Percentiles rank a stretch among this genome's conserved stretches.
phyloP scores from a whole-genome alignment of 495 filamentous ascomycete genomes.

The Monascus purpureus region DNA sequence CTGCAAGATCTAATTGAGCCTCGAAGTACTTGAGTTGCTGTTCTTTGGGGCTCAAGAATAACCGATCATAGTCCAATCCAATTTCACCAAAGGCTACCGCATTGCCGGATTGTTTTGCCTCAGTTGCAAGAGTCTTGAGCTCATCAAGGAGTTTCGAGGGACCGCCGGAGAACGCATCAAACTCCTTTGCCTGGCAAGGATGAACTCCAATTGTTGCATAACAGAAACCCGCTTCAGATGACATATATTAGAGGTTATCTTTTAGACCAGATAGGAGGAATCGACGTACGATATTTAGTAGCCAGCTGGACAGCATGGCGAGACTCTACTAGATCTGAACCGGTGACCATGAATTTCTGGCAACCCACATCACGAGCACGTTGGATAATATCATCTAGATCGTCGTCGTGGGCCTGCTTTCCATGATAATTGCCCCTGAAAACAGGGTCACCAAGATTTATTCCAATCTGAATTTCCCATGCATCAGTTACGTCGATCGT shows the following conservation, averaged over 20 bases:
- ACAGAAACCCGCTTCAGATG: conserved; percentile 53
- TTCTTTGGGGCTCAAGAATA: conserved; percentile 62
- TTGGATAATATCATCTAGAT: conserved; percentile 61
- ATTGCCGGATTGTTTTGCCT: conserved; percentile 31
- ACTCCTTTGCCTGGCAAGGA: conserved; percentile 67
- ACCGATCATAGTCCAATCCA: conserved; percentile 87
- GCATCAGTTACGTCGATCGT: conserved; percentile 7
- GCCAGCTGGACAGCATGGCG: conserved; percentile 60
- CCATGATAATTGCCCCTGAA: conserved; percentile 77
- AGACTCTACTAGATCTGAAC: conserved; percentile 73
- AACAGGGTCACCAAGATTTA: conserved; percentile 84
- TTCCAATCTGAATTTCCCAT: conserved; percentile 52
- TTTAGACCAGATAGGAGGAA: background rate
- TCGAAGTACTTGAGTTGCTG: conserved; percentile 76
- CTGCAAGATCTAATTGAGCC: conserved; percentile 62
- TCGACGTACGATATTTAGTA: conserved; percentile 49
- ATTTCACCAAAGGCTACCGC: conserved; percentile 87
- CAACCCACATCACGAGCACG: conserved; percentile 67
- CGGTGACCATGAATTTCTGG: conserved; percentile 82
- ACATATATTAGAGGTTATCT: conserved; percentile 2
- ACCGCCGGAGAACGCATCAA: conserved; percentile 41
- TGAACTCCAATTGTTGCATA: conserved; percentile 89
- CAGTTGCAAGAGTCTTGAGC: conserved; percentile 42
- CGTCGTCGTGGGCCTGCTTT: conserved; percentile 63
- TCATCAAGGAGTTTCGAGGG: conserved; percentile 43